phyloP scores from a whole-genome alignment of 1,284 basidiomycete species.

The Cryptococcus maquisensis region DNA sequence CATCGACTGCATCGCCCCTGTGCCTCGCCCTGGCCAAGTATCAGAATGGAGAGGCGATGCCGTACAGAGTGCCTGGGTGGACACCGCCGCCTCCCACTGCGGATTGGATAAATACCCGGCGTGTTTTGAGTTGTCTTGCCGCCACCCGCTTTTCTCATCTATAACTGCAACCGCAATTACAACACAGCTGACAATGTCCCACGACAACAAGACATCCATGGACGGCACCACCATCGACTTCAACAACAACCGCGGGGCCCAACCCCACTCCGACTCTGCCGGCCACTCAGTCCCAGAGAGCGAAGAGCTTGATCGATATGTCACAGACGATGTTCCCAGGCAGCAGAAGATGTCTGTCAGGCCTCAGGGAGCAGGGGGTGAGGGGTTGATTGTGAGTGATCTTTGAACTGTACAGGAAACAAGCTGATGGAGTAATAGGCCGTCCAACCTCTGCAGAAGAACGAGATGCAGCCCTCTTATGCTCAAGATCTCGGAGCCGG shows the following conservation, averaged over 20 bases:
- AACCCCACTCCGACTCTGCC: not conserved
- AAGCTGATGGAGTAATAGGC: constrained; percentile 19
- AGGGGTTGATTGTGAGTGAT: constrained; percentile 9
- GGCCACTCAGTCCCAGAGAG: constrained; percentile 11
- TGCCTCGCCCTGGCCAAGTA: too few species aligned
- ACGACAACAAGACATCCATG: constrained; percentile 17
- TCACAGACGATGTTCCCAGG: constrained; percentile 39
- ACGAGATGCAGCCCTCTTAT: constrained; percentile 63
- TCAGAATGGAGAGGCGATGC: too few species aligned
- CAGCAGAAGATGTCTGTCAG: constrained; percentile 21
- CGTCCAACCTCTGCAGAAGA: constrained; percentile 46
- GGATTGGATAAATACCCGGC: too few species aligned
- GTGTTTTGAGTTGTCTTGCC: too few species aligned
- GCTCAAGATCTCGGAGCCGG: constrained; percentile 75
- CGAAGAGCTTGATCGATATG: constrained; percentile 41
- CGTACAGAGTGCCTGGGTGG: too few species aligned
- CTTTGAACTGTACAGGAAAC: not conserved
- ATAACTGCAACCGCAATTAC: constrained; percentile 6
- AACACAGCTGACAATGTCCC: constrained; percentile 16
- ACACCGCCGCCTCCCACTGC: too few species aligned
- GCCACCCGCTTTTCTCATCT: too few species aligned
- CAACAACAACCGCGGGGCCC: constrained; percentile 7
- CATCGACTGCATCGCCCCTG: too few species aligned
- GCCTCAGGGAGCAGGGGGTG: not conserved
- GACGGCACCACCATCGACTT: constrained; percentile 28